Conservation (phyloP, 345 rosid genomes). For the Gossypium rotundifolium region DNA sequence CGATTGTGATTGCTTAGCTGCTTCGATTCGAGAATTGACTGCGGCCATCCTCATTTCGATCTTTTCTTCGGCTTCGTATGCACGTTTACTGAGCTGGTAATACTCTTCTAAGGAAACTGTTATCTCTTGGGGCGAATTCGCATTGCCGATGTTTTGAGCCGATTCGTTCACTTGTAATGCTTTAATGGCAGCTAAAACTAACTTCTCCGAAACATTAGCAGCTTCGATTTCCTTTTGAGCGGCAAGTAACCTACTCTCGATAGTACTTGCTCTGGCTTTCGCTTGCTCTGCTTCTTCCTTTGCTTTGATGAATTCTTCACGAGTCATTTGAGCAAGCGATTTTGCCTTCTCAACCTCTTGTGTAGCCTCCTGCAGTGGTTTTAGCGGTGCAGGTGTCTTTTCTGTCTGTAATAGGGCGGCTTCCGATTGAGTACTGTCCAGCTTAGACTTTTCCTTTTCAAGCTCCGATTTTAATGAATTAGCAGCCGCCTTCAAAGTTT, state of each 20-base stretch:
- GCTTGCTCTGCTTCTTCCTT: constrained; percentile 83
- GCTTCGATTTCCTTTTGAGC: constrained; percentile 84
- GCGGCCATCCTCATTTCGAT: constrained; percentile 62
- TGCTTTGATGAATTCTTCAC: constrained; percentile 64
- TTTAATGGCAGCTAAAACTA: constrained; percentile 79
- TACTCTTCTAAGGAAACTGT: constrained; percentile 80
- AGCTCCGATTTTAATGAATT: constrained; percentile 56
- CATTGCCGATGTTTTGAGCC: constrained; percentile 27
- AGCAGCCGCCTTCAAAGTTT: constrained; percentile 57
- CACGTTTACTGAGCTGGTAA: constrained; percentile 73
- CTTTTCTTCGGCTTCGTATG: constrained; percentile 74
- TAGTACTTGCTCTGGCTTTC: constrained; percentile 60
- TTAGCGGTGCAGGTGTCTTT: constrained; percentile 60
- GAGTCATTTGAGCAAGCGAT: constrained; percentile 51
- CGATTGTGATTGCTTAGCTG: constrained; percentile 61
- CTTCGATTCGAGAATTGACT: constrained; percentile 63
- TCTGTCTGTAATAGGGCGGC: constrained; percentile 49
- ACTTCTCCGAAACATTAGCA: constrained; percentile 72
- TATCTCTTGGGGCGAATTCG: constrained; percentile 46
- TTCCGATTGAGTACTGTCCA: constrained; percentile 55
- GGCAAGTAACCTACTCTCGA: constrained; percentile 63
- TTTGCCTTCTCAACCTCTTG: constrained; percentile 79
- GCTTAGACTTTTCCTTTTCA: constrained; percentile 63
- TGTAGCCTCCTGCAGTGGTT: constrained; percentile 63
- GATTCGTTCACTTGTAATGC: constrained; percentile 83